Evolutionary conservation across 345 rosid species (phyloP).

Genomic region (Mangifera indica): DNA sequence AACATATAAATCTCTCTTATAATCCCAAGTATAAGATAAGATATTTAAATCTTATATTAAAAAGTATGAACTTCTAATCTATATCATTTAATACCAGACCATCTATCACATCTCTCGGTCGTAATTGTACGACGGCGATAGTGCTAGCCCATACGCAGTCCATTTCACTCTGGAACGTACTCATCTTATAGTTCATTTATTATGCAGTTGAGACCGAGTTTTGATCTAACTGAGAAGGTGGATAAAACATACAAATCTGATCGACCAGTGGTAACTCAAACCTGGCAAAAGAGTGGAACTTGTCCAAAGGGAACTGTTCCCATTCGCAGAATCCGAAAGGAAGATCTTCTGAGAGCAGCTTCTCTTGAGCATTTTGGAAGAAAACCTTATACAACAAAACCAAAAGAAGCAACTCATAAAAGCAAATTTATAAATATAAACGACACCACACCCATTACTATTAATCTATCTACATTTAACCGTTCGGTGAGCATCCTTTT

Average conservation of each 20-base stretch:
- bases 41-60: no score
- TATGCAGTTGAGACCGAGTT: constrained; percentile 41
- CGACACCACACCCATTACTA: background rate
- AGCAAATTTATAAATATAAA: background rate
- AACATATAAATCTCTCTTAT: no score
- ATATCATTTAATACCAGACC: no score
- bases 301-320: constrained; percentile 52
- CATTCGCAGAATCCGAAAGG: constrained; percentile 34
- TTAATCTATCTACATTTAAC: background rate
- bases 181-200: background rate
- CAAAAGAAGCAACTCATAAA: background rate
- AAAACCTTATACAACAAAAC: constrained; percentile 3
- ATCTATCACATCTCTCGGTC: no score
- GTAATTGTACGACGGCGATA: no score
- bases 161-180: no score
- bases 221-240: constrained; percentile 7
- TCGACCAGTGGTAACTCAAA: constrained; percentile 25
- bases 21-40: no score
- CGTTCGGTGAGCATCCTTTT: constrained; percentile 31
- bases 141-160: no score
- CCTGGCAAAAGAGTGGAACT: constrained; percentile 43
- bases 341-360: constrained; percentile 39
- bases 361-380: constrained; percentile 31
- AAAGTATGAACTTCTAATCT: no score
- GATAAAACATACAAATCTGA: constrained; percentile 9